Evolutionary conservation across 2,329 filamentous ascomycete species (phyloP).

Genomic region (Sclerotinia glacialis): DNA sequence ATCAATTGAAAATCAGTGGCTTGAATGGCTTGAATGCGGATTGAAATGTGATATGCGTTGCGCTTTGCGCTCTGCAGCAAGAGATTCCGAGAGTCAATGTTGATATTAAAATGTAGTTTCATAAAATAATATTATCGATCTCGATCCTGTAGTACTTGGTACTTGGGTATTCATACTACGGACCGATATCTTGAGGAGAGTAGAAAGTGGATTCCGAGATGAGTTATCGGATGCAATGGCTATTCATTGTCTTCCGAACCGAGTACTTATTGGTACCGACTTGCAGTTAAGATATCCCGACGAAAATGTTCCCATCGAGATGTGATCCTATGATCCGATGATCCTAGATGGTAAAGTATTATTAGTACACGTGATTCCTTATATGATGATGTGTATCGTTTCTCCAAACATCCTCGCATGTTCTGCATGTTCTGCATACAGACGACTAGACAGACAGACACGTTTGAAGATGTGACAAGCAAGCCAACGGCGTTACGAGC

Average conservation of each 20-base stretch:
- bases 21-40: not conserved
- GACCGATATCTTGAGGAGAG: not conserved
- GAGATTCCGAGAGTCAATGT: not conserved
- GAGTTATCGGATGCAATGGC: not conserved
- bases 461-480: too few species aligned
- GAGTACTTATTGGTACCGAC: not conserved
- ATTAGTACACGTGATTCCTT: slow-evolving; percentile 12
- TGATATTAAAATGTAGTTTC: not conserved
- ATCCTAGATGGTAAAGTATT: not conserved
- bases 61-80: not conserved
- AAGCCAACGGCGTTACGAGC: not conserved
- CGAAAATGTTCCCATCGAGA: not conserved
- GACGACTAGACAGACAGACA: not conserved
- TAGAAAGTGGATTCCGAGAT: not conserved
- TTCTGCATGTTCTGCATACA: not conserved
- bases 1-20: not conserved
- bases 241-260: not conserved
- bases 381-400: slow-evolving; percentile 5
- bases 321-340: not conserved
- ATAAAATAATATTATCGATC: not conserved
- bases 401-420: not conserved
- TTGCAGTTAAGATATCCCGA: not conserved
- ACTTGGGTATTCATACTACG: not conserved
- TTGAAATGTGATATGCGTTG: slow-evolving; percentile 5
- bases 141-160: not conserved